Base-by-base conservation (phyloP, 202 grass and related monocot species). In the Panicum hallii region DNA sequence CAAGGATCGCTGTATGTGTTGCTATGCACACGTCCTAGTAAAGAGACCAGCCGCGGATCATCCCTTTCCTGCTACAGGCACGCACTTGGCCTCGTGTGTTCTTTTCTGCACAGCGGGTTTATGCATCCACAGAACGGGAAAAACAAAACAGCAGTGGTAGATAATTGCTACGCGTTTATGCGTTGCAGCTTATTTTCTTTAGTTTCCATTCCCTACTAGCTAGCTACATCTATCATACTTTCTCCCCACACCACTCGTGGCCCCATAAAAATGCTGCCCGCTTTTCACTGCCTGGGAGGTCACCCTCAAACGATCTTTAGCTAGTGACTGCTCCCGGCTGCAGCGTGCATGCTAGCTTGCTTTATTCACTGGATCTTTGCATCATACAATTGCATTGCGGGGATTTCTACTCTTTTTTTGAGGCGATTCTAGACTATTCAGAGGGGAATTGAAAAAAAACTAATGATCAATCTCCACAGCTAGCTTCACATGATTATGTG, bases 251-350 rank as follows among this genome's bases (percentile, higher is more conserved):
- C 56, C 89, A 75, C 83, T 83, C 57, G 84, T 87, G 80, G 63
- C 22, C 68, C 82, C 77, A 85, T 86, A 86, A 88, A 90, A 90
- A 88, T 90, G 79, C 73, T 90, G 63, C 53, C 30, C n/a, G 46
- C 82, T 93, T 88, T 90, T 86, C 79, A 86, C 75, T 90, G 82
- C 88, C 67, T 69, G 87, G 83, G 72, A 91, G 71, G 92, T 88
- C 92, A 87, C 83, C 78, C 81, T 89, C 83, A 75, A 61, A 81
- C 50, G 81, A 77, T 81, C 76, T 81, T 88, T 87, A n/a, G n/a
- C n/a, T n/a, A 88, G 83, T 88, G 63, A 82, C 90, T 90, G 90
- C 82, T 90, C 77, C 84, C 68, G 77, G 70, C 68, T 81, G 85
- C 90, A 74, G 86, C 79, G 80, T 78, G 88, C 82, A 82, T 70